Percentiles rank a stretch among this genome's conserved stretches.
Evolutionary conservation across 176 grass and related monocot genomes (phyloP).

Genomic region (Rhynchospora tenuis): DNA sequence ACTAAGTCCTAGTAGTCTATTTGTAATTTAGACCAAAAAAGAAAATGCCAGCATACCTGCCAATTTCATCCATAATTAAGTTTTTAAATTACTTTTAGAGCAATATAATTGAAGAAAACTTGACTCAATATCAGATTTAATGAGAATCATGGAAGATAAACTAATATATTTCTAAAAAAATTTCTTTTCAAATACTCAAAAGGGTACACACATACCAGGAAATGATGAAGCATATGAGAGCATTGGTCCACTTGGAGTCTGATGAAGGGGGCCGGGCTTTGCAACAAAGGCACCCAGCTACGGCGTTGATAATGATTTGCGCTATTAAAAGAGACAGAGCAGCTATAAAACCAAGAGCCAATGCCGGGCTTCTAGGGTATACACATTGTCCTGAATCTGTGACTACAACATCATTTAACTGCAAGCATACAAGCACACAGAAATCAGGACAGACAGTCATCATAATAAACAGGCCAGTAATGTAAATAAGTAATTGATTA

Average conservation of each 20-base stretch:
- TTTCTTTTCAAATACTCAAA: not conserved
- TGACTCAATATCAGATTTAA: not conserved
- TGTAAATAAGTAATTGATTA: not conserved
- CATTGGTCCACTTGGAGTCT: conserved; percentile 27
- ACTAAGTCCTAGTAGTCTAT: not conserved
- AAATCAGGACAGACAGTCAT: not conserved
- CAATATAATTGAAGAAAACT: conserved; percentile 1
- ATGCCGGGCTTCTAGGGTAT: conserved; percentile 41
- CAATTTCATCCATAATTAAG: not conserved
- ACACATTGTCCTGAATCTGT: conserved; percentile 17
- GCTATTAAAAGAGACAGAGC: conserved; percentile 35
- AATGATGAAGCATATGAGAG: conserved; percentile 37
- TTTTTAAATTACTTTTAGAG: not conserved
- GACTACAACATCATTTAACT: conserved; percentile 27
- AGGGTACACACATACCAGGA: conserved; percentile 37
- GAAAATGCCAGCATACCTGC: not conserved
- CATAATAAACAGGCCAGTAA: not conserved
- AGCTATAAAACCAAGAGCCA: conserved; percentile 25
- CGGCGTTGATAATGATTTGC: conserved; percentile 38
- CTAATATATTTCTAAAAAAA: not conserved
- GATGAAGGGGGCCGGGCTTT: conserved; percentile 28
- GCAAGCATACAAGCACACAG: not conserved
- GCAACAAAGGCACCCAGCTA: conserved; percentile 48
- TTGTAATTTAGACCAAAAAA: not conserved
- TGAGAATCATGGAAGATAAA: not conserved